phyloP scores from a whole-genome alignment of 768 basidiomycete species.

The Cubamyces lactineus region DNA sequence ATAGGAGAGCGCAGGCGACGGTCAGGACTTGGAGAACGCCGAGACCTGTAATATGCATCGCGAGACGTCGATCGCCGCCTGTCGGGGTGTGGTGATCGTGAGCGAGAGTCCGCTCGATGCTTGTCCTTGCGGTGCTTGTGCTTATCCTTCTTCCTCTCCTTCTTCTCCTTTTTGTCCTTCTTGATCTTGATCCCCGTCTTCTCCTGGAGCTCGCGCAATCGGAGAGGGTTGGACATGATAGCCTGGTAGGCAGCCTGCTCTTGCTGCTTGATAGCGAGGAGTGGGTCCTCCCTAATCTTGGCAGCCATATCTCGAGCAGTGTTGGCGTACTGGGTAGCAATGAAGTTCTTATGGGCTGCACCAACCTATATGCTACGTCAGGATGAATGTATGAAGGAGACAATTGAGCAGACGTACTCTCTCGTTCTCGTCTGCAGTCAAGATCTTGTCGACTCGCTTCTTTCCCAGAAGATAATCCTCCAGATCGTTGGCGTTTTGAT shows the following conservation, averaged over 20 bases:
- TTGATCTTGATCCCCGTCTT: conserved; percentile 81
- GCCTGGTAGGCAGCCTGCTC: conserved; percentile 93
- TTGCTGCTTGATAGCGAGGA: conserved; percentile 97
- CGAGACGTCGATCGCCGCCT: conserved; percentile 38
- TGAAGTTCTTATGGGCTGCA: conserved; percentile 89
- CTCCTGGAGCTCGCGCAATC: conserved; percentile 79
- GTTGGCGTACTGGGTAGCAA: conserved; percentile 95
- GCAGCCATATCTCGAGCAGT: conserved; percentile 82
- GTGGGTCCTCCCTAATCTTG: conserved; percentile 95
- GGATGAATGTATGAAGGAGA: background rate
- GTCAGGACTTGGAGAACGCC: conserved; percentile 49
- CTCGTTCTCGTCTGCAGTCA: conserved; percentile 90
- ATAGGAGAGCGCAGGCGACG: conserved; percentile 55
- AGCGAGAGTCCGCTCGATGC: conserved; percentile 31
- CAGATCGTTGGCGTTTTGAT: conserved; percentile 84
- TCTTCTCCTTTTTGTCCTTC: conserved; percentile 70
- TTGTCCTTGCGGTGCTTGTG: conserved; percentile 35
- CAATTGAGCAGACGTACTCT: conserved; percentile 55
- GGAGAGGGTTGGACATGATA: conserved; percentile 83
- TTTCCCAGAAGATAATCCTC: conserved; percentile 98
- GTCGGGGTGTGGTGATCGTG: conserved; percentile 33
- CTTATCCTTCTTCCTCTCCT: conserved; percentile 59
- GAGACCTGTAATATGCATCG: conserved; percentile 34
- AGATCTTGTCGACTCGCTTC: conserved; percentile 95
- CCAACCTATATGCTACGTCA: conserved; percentile 58